Percentiles rank a stretch among this genome's conserved stretches.
phyloP scores from a whole-genome alignment of 805 yeast genomes.

The Wickerhamiella alocasiicola region DNA sequence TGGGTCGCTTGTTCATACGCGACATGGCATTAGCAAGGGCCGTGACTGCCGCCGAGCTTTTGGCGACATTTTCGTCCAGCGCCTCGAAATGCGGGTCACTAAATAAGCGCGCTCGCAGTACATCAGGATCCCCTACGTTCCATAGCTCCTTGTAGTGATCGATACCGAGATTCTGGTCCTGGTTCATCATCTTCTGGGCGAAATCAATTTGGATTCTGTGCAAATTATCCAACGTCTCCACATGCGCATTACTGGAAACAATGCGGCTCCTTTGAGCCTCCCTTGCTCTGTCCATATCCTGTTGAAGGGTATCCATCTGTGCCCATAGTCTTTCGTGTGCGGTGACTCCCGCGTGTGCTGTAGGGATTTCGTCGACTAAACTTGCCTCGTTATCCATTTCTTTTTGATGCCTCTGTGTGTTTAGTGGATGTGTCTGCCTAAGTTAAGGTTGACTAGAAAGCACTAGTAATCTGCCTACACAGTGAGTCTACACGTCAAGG shows the following conservation, averaged over 20 bases:
- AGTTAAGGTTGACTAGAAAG: no score
- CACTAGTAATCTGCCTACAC: no score
- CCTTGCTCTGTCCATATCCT: slow-evolving; percentile 51
- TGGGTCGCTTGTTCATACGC: slow-evolving; percentile 20
- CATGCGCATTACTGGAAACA: slow-evolving; percentile 35
- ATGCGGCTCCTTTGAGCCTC: slow-evolving; percentile 25
- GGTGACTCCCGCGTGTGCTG: slow-evolving; percentile 47
- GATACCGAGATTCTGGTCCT: slow-evolving; percentile 22
- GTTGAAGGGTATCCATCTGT: slow-evolving; percentile 74
- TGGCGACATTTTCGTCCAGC: slow-evolving; percentile 38
- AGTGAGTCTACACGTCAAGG: no score
- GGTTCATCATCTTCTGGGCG: slow-evolving; percentile 30
- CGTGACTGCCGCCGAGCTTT: slow-evolving; percentile 38
- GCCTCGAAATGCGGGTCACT: slow-evolving; percentile 41
- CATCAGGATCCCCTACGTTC: slow-evolving; percentile 20
- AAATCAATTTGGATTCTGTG: slow-evolving; percentile 45
- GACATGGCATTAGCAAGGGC: slow-evolving; percentile 36
- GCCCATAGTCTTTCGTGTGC: slow-evolving; percentile 75
- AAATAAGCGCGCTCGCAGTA: slow-evolving; percentile 29
- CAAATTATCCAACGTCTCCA: slow-evolving; percentile 38
- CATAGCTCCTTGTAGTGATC: slow-evolving; percentile 27
- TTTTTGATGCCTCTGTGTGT: neutral
- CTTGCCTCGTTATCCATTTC: neutral
- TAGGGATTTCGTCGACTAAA: slow-evolving; percentile 37
- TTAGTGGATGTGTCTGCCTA: neutral